These are phyloP conservation scores for Trichoderma breve DNA, from an alignment of 2,329 filamentous ascomycete genomes.

Conservation along the genomic window DNA sequence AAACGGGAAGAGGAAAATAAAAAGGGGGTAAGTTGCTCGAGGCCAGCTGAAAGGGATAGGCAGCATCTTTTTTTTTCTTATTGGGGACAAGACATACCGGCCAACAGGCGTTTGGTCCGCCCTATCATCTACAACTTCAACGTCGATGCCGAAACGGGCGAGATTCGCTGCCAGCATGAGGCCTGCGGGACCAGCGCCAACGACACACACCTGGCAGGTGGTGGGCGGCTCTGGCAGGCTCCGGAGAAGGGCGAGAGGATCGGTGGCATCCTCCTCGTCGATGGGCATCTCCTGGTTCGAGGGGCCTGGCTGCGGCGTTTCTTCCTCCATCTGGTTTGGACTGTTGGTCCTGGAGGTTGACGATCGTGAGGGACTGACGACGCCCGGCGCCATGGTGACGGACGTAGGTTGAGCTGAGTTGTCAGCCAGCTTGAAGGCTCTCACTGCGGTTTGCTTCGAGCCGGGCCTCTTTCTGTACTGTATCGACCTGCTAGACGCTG, in stretches of 20 bases:
- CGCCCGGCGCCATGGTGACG: conserved; percentile 25
- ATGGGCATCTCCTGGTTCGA: conserved; percentile 24
- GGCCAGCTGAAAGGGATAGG: background rate
- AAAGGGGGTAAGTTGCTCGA: background rate
- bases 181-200: conserved; percentile 43
- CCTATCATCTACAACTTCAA: conserved; percentile 48
- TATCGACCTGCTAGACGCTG: background rate
- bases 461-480: background rate
- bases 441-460: background rate
- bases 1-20: background rate
- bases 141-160: conserved; percentile 39
- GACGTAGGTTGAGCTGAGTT: background rate
- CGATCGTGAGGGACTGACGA: conserved; percentile 10
- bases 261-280: conserved; percentile 38
- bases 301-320: background rate
- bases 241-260: conserved; percentile 48
- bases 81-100: conserved; percentile 34
- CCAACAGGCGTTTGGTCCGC: conserved; percentile 66
- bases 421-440: background rate
- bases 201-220: conserved; percentile 47
- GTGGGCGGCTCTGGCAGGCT: conserved; percentile 48
- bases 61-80: background rate
- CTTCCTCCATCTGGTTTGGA: conserved; percentile 10
- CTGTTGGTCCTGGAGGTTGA: conserved; percentile 17
- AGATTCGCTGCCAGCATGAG: conserved; percentile 46